These are phyloP conservation scores for Microthyrium microscopicum DNA, from an alignment of 2,329 filamentous ascomycete species.

Conservation along the genomic window DNA sequence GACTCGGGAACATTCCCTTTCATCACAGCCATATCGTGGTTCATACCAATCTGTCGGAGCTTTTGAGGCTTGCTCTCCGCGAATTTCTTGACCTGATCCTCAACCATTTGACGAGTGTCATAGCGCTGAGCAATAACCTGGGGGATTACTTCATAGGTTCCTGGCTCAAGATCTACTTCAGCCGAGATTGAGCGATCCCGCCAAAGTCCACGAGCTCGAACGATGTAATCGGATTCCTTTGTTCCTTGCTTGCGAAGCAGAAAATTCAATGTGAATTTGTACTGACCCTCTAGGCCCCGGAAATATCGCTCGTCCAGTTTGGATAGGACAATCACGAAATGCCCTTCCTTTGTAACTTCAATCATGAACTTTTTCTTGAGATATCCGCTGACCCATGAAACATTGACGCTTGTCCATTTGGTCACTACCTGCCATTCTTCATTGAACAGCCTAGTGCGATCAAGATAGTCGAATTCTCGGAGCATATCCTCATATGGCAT, in stretches of 20 bases:
- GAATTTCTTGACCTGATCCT: slow-evolving; percentile 40
- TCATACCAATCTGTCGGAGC: slow-evolving; percentile 46
- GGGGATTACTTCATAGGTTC: slow-evolving; percentile 57
- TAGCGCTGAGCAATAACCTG: slow-evolving; percentile 49
- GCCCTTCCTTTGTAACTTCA: slow-evolving; percentile 1
- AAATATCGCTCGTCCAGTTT: slow-evolving; percentile 8
- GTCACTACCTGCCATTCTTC: slow-evolving; percentile 6
- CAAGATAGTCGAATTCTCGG: not conserved
- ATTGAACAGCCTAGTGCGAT: slow-evolving; percentile 7
- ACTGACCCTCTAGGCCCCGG: not conserved
- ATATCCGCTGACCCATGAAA: slow-evolving; percentile 7
- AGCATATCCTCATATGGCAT: slow-evolving; percentile 8
- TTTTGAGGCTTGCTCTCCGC: slow-evolving; percentile 27
- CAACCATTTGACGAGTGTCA: slow-evolving; percentile 33
- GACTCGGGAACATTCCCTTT: slow-evolving; percentile 39
- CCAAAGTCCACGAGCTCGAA: slow-evolving; percentile 33
- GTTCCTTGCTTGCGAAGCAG: slow-evolving; percentile 40
- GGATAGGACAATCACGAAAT: slow-evolving; percentile 4
- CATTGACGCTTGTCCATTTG: slow-evolving; percentile 7
- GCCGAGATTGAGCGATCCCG: slow-evolving; percentile 60
- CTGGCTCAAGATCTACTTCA: slow-evolving; percentile 56
- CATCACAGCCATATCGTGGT: slow-evolving; percentile 53
- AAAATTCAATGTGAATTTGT: too few species aligned
- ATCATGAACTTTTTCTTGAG: slow-evolving; percentile 7
- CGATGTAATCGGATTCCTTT: slow-evolving; percentile 38